These are phyloP conservation scores for Penstemon davidsonii DNA, from an alignment of 257 asterid genomes.

Conservation along the genomic window DNA sequence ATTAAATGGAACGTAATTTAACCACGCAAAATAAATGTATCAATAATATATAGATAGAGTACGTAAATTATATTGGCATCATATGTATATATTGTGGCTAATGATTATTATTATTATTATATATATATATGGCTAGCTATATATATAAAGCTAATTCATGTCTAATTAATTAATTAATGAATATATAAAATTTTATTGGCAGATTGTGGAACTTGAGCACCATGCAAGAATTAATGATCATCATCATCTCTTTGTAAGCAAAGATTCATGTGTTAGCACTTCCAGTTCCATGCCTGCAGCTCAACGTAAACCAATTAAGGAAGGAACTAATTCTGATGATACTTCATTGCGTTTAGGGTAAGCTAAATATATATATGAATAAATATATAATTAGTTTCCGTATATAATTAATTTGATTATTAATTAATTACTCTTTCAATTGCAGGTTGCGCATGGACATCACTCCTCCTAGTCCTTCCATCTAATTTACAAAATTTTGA, in stretches of 20 bases:
- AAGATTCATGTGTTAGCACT: conserved; percentile 36
- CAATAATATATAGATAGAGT: background rate
- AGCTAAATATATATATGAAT: too few species aligned
- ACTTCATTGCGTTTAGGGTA: conserved; percentile 29
- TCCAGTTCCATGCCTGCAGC: conserved; percentile 33
- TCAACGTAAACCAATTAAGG: conserved; percentile 26
- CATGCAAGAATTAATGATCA: conserved; percentile 30
- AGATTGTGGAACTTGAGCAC: conserved; percentile 60
- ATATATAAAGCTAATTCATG: too few species aligned
- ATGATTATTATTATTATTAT: background rate
- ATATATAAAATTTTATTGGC: conserved; percentile 4
- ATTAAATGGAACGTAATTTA: background rate
- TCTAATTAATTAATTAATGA: background rate
- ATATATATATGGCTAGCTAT: too few species aligned
- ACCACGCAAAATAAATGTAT: background rate
- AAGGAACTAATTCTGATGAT: conserved; percentile 48
- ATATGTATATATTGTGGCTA: background rate
- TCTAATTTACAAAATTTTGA: too few species aligned
- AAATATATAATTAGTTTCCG: too few species aligned
- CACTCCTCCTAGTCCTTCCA: too few species aligned
- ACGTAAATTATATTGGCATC: background rate
- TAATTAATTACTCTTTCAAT: too few species aligned
- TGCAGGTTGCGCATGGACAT: too few species aligned
- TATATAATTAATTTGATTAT: too few species aligned
- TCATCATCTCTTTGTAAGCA: conserved; percentile 29